Evolutionary conservation across 768 basidiomycete genomes (phyloP).

Genomic region (Leccinum aurantiacum): DNA sequence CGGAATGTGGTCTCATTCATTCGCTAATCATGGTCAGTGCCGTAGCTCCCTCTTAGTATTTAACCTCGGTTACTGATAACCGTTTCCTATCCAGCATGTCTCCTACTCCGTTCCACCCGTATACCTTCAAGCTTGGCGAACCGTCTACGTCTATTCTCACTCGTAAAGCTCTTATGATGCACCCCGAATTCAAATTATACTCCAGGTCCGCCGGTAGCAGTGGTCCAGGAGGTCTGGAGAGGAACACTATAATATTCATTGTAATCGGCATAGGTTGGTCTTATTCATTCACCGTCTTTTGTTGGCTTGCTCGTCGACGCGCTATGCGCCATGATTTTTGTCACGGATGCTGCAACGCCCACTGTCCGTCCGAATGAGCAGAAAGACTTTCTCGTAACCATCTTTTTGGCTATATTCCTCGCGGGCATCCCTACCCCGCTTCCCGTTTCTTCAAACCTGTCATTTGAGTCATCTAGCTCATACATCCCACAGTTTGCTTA

Average conservation of each 20-base stretch:
- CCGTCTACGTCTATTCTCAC: not conserved
- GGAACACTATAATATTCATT: slow-evolving; percentile 25
- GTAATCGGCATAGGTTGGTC: slow-evolving; percentile 27
- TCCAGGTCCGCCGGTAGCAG: slow-evolving; percentile 13
- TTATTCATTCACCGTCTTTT: slow-evolving; percentile 6
- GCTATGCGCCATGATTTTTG: not conserved
- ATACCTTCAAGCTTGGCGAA: not conserved
- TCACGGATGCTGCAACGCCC: not conserved
- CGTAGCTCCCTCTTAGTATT: slow-evolving; percentile 15
- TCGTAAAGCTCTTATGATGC: slow-evolving; percentile 4
- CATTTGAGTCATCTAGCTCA: slow-evolving; percentile 13
- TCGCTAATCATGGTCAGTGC: slow-evolving; percentile 14
- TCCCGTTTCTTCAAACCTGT: not conserved
- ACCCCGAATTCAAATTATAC: slow-evolving; percentile 3
- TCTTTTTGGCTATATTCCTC: not conserved
- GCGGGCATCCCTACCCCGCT: not conserved
- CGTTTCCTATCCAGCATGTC: slow-evolving; percentile 7
- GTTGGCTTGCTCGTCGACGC: slow-evolving; percentile 1
- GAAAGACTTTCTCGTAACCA: not conserved
- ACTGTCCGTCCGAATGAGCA: not conserved
- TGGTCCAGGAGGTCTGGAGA: slow-evolving; percentile 6
- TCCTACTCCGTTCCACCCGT: slow-evolving; percentile 9
- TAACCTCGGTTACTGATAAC: slow-evolving; percentile 9
- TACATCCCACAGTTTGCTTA: slow-evolving; percentile 21
- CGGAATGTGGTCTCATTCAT: slow-evolving; percentile 1